phyloP scores from a whole-genome alignment of 768 basidiomycete genomes.

The Clavaria fumosa region DNA sequence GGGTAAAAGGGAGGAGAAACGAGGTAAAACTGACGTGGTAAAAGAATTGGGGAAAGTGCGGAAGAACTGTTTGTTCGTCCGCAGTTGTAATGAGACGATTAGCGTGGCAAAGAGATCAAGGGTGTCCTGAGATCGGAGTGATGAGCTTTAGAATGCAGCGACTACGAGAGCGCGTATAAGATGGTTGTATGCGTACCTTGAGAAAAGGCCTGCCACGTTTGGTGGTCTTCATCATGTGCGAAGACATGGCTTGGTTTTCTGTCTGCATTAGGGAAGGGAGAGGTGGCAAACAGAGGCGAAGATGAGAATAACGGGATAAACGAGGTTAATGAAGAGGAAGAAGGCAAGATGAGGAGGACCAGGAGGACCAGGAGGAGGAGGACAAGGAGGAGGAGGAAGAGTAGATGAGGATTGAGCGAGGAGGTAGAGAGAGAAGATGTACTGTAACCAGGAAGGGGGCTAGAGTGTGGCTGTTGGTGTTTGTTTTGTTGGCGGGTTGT shows the following conservation, averaged over 20 bases:
- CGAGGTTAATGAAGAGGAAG: constrained; percentile 28
- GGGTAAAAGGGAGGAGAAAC: constrained; percentile 8
- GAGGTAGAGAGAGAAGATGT: constrained; percentile 14
- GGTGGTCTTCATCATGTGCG: constrained; percentile 98
- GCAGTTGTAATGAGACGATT: constrained; percentile 81
- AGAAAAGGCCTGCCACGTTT: constrained; percentile 88
- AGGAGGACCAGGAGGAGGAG: constrained; percentile 39
- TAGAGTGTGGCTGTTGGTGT: constrained; percentile 24
- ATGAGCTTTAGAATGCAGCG: constrained; percentile 6
- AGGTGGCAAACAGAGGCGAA: constrained; percentile 19
- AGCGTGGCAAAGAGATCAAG: constrained; percentile 96
- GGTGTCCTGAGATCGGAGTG: constrained; percentile 52
- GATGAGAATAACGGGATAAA: constrained; percentile 37
- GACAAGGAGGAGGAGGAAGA: constrained; percentile 37
- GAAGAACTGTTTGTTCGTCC: constrained; percentile 91
- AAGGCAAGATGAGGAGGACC: constrained; percentile 27
- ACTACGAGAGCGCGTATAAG: constrained; percentile 7
- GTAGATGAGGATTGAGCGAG: constrained; percentile 27
- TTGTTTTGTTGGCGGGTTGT: constrained; percentile 23
- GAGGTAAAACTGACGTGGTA: constrained; percentile 56
- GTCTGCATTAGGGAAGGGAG: constrained; percentile 22
- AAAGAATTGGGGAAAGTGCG: constrained; percentile 89
- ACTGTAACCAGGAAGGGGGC: constrained; percentile 17
- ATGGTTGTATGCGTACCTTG: constrained; percentile 45
- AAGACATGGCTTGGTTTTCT: constrained; percentile 45